Evolutionary conservation across 495 filamentous ascomycete genomes (phyloP), one percentile per base, ranked within the genome.

Genomic region (Tuber aestivum): DNA sequence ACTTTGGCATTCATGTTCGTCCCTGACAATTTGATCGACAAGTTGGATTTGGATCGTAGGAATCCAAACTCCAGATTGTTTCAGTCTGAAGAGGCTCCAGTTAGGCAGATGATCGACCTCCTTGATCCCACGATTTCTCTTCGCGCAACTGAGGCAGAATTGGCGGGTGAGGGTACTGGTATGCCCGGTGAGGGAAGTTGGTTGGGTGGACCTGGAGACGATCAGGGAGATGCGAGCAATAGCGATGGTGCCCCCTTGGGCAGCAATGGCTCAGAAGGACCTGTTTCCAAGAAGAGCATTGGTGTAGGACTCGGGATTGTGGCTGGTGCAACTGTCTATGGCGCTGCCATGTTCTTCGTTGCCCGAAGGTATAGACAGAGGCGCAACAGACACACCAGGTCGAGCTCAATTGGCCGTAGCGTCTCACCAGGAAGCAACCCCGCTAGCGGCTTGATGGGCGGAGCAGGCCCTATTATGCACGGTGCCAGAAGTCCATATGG

Each of bases 291-390:
- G 73, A 92, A 91, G 81, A 95, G 92, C n/a, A 92, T 93, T 70
- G 94, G 91, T 78, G 93, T 97, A 83, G 93, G 90, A 70, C 85
- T 91, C 70, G 92, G 91, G 80, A 91, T 92, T 72, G 89, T 94
- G 42, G 89, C 87, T 65, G 93, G 94, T 81, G 93, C 93, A 23
- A 90, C 91, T 69, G 92, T 91, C n/a, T 99, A 99, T 80, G 96
- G 94, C 83, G 95, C 93, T n/a, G 96, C 93, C 83, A 98, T 99
- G 95, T 96, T 98, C 85, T 92, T 94, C 83, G 89, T 98, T 78
- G 95, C 95, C 38, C 89, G 96, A 69, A 88, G 95, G 76, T 99
- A 98, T 89, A 94, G 93, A 87, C 92, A 91, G 85, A 91, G 91
- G 86, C 92, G 90, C 86, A 89, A 91, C 83, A 85, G 89, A 75